Percentiles rank a stretch among this genome's conserved stretches.
Evolutionary conservation across 495 filamentous ascomycete species (phyloP).

Genomic region (Echria macrotheca): DNA sequence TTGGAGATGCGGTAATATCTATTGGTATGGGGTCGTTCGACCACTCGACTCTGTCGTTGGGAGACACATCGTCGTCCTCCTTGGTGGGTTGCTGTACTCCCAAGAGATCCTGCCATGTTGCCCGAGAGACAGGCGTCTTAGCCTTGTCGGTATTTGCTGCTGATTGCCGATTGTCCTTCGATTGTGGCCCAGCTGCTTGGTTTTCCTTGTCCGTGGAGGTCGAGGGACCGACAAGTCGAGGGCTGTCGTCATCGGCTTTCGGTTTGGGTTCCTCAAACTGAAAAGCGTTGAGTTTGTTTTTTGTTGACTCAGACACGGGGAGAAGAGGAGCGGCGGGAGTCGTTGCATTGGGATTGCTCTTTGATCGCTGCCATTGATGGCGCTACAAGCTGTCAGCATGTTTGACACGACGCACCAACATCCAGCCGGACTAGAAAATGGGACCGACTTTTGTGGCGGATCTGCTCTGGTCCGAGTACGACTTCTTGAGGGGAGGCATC

Average conservation of each 20-base stretch:
- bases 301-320: slow-evolving; percentile 44
- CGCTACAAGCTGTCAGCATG: slow-evolving; percentile 27
- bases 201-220: slow-evolving; percentile 13
- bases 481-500: slow-evolving; percentile 42
- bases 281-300: slow-evolving; percentile 46
- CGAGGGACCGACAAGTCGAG: too few species aligned
- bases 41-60: slow-evolving; percentile 40
- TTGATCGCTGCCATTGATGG: slow-evolving; percentile 45
- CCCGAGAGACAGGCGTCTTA: slow-evolving; percentile 67
- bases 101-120: slow-evolving; percentile 77
- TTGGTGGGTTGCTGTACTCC: slow-evolving; percentile 54
- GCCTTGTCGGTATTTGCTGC: slow-evolving; percentile 34
- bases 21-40: slow-evolving; percentile 23
- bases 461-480: slow-evolving; percentile 43
- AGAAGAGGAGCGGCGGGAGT: slow-evolving; percentile 25
- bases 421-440: too few species aligned
- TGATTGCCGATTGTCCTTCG: slow-evolving; percentile 22
- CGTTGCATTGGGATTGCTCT: slow-evolving; percentile 38
- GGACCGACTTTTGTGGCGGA: slow-evolving; percentile 20
- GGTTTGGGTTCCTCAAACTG: slow-evolving; percentile 30
- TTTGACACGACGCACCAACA: too few species aligned
- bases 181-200: slow-evolving; percentile 8
- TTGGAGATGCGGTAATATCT: slow-evolving; percentile 37
- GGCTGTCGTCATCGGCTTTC: not conserved
- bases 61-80: slow-evolving; percentile 39